Base-by-base conservation (phyloP, 768 basidiomycete species). In the Pholiota molesta region DNA sequence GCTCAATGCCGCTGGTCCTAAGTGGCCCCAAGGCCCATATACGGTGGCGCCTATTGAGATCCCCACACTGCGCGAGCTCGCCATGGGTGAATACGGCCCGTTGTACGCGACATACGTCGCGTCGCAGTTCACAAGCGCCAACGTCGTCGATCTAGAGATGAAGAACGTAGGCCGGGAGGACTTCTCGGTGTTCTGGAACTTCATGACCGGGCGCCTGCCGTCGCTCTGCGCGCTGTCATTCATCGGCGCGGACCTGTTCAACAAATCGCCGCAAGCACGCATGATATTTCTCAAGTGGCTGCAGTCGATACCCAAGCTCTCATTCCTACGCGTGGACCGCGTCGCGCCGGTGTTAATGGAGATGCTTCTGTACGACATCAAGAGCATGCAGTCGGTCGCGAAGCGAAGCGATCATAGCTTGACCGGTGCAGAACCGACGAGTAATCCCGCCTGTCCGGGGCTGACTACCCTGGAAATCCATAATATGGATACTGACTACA, bases 1-100 rank as follows among this genome's bases (percentile, higher is more conserved):
- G 17, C 67, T 92, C 37, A 86, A 90, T 67, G 84, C 84, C 54
- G 88, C 87, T 28, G 87, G 88, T 5, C 88, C 89, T 21, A 71
- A 69, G 57, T 78, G 69, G 65, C 60, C 69, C 8, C 64, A 54
- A 4, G 33, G 11, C 26, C 26, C 52, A 8, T 8, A 9, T 11
- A 55, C 44, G 28, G 53, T 75, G 13, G 55, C 63, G 1, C 82
- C 87, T 5, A 69, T 91, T 60, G 60, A 71, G 5, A 81, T 91
- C 54, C 78, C 76, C 11, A 66, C 76, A 31, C 78, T 92, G 13
- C 80, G 77, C 61, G 79, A 78, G 45, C 75, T 92, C 14, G 75
- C 83, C 42, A 64, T 90, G n/a, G 86, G 86, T 19, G 84, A 86
- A 66, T 81, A 86, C 72, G 81, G 73, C 61, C 69, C 79, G 42